Conservation (phyloP, 768 basidiomycete species). For the Lactarius sp. region DNA sequence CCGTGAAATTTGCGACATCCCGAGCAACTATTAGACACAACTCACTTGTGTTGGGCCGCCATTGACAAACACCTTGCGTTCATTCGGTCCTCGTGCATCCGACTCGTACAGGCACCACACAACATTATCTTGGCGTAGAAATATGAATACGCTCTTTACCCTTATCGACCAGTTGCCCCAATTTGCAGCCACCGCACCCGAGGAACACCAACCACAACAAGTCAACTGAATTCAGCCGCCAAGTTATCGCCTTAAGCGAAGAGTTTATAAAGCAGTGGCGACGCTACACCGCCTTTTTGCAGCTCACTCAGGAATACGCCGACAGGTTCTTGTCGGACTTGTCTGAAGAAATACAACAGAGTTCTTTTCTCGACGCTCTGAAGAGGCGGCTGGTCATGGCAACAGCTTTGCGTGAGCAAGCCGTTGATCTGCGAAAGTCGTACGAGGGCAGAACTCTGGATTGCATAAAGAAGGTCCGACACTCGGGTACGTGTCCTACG, state of each 20-base stretch:
- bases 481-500: neutral
- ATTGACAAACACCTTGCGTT: too few relatives aligned
- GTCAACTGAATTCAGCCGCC: neutral
- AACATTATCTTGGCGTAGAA: neutral
- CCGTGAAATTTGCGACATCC: too few relatives aligned
- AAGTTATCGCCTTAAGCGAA: neutral
- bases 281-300: neutral
- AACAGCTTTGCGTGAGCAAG: neutral
- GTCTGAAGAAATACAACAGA: conserved; percentile 4
- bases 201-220: neutral
- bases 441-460: neutral
- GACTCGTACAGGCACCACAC: neutral
- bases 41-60: too few relatives aligned
- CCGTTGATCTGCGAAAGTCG: neutral
- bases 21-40: too few relatives aligned
- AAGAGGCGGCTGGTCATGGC: neutral
- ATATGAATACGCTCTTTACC: neutral
- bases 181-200: neutral
- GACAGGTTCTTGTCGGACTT: neutral
- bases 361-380: too few relatives aligned
- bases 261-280: neutral
- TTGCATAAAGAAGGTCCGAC: neutral
- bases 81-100: neutral
- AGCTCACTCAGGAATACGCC: neutral
- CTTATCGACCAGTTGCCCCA: neutral